Evolutionary conservation across 164 flowering plant species (phyloP).

Genomic region (Litsea cubeba): DNA sequence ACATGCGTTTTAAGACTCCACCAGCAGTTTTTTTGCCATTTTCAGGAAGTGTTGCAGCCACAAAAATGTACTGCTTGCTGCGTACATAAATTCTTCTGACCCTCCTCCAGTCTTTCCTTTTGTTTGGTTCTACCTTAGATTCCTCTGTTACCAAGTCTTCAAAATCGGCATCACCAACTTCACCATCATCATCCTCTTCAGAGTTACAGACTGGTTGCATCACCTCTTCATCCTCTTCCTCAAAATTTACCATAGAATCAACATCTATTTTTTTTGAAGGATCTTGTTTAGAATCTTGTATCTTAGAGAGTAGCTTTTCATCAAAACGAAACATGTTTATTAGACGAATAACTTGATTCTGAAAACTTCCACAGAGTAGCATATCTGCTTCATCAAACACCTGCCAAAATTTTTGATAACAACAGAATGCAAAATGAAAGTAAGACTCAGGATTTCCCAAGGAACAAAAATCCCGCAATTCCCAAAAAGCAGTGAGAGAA

Average conservation of each 20-base stretch:
- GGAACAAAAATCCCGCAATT: no score
- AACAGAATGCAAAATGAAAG: background rate
- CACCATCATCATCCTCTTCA: slow-evolving; percentile 35
- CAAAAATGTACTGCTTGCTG: slow-evolving; percentile 96
- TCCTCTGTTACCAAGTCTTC: slow-evolving; percentile 24
- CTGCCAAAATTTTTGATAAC: slow-evolving; percentile 26
- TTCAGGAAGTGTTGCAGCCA: slow-evolving; percentile 95
- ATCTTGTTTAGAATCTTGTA: slow-evolving; percentile 23
- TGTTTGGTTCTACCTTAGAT: slow-evolving; percentile 18
- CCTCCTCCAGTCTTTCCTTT: slow-evolving; percentile 71
- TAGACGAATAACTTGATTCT: slow-evolving; percentile 88
- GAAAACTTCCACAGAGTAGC: slow-evolving; percentile 91
- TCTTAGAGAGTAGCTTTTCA: slow-evolving; percentile 67
- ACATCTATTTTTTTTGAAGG: slow-evolving; percentile 20
- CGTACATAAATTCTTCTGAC: slow-evolving; percentile 61
- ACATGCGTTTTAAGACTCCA: slow-evolving; percentile 77
- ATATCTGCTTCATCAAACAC: slow-evolving; percentile 99
- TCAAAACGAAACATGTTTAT: slow-evolving; percentile 89
- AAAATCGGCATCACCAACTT: slow-evolving; percentile 12
- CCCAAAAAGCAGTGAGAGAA: no score
- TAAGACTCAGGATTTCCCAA: no score
- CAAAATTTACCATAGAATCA: slow-evolving; percentile 23
- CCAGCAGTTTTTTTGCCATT: slow-evolving; percentile 97
- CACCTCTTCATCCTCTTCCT: slow-evolving; percentile 36
- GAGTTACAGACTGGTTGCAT: slow-evolving; percentile 16